phyloP scores from a whole-genome alignment of 2,329 filamentous ascomycete species.

The Botrytis tulipae region DNA sequence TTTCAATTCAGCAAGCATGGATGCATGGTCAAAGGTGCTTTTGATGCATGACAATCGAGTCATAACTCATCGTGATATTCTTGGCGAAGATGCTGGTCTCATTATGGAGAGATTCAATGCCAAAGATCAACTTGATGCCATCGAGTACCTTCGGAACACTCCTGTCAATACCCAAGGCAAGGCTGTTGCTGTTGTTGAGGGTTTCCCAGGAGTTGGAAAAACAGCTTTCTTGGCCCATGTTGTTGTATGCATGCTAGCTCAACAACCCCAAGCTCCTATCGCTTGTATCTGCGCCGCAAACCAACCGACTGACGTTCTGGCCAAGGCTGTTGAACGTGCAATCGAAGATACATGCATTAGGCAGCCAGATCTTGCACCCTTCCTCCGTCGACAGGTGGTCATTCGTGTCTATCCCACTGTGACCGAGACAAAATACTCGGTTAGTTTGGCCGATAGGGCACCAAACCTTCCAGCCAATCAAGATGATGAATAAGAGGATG shows the following conservation, averaged over 20 bases:
- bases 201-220: not conserved
- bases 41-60: not conserved
- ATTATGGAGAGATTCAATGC: not conserved
- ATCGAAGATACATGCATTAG: not conserved
- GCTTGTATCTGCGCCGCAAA: not conserved
- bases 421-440: not conserved
- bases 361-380: no score
- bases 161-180: not conserved
- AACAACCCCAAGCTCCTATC: not conserved
- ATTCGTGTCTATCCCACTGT: not conserved
- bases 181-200: not conserved
- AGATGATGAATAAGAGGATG: no score
- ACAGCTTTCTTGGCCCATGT: not conserved
- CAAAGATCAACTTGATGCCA: not conserved
- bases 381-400: not conserved
- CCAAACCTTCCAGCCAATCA: no score
- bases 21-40: not conserved
- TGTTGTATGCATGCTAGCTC: not conserved
- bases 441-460: not conserved
- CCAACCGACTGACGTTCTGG: not conserved
- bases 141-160: not conserved
- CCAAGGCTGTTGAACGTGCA: not conserved
- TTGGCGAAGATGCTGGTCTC: not conserved
- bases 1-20: not conserved
- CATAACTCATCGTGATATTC: fast-evolving